phyloP scores from a whole-genome alignment of 768 basidiomycete species.

The Auriscalpium vulgare region DNA sequence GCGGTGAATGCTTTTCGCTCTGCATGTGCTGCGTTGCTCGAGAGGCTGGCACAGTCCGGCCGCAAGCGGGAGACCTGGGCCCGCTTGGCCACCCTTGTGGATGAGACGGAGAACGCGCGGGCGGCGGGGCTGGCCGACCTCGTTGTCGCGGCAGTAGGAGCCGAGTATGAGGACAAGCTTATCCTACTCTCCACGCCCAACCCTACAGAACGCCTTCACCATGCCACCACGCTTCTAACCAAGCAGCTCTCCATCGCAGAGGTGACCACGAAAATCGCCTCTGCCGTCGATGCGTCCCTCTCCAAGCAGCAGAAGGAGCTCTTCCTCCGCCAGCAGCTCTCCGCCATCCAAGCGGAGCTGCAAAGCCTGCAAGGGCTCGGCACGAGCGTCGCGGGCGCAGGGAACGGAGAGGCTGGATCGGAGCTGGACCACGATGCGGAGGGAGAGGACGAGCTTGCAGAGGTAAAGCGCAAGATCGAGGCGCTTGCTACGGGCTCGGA shows the following conservation, averaged over 20 bases:
- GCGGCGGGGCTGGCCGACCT: background rate
- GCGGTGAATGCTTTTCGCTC: slow-evolving; percentile 60
- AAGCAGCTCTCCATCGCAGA: slow-evolving; percentile 76
- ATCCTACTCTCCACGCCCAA: slow-evolving; percentile 56
- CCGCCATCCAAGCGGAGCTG: slow-evolving; percentile 73
- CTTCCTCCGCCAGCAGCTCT: slow-evolving; percentile 76
- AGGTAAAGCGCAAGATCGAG: slow-evolving; percentile 65
- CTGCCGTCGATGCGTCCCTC: slow-evolving; percentile 75
- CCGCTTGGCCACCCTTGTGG: slow-evolving; percentile 64
- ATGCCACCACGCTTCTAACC: slow-evolving; percentile 61
- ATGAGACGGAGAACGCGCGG: slow-evolving; percentile 38
- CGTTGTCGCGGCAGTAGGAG: background rate
- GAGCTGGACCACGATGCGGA: slow-evolving; percentile 58
- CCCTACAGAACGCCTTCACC: slow-evolving; percentile 52
- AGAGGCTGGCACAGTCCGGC: slow-evolving; percentile 42
- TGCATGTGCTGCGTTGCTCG: slow-evolving; percentile 57
- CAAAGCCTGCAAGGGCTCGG: slow-evolving; percentile 35
- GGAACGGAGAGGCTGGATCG: background rate
- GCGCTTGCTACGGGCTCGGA: slow-evolving; percentile 66
- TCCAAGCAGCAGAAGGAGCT: slow-evolving; percentile 86
- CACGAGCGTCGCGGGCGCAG: background rate
- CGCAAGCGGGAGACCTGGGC: slow-evolving; percentile 54
- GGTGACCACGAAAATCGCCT: slow-evolving; percentile 73
- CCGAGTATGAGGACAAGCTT: background rate
- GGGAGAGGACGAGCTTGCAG: slow-evolving; percentile 74